These are phyloP conservation scores for Sechiopsis laciniata DNA, from an alignment of 306 rosid genomes.

Conservation along the genomic window DNA sequence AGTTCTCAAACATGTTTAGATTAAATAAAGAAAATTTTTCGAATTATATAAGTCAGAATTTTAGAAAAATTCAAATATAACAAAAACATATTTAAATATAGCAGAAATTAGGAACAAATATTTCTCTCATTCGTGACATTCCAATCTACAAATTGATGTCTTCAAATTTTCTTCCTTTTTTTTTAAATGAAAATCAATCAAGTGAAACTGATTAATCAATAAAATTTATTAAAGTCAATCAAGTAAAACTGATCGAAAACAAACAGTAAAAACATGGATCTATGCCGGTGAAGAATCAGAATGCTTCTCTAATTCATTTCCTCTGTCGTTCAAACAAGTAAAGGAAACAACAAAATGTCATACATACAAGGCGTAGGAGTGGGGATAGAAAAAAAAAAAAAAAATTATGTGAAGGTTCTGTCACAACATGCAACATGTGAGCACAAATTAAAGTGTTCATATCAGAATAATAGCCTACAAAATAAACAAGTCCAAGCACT, in stretches of 20 bases:
- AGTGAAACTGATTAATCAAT: no score
- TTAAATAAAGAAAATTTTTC: no score
- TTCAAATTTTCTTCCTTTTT: no score
- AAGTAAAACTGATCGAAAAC: no score
- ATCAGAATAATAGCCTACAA: constrained; percentile 25
- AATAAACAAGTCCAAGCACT: constrained; percentile 28
- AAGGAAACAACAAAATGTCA: constrained; percentile 26
- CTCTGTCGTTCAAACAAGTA: constrained; percentile 22
- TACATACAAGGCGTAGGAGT: constrained; percentile 30
- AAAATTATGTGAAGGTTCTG: constrained; percentile 4
- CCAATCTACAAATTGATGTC: no score
- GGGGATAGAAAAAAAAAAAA: background rate
- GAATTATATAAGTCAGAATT: no score
- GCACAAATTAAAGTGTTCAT: constrained; percentile 25
- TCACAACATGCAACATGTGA: constrained; percentile 18
- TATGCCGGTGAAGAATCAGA: constrained; percentile 3
- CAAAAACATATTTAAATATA: no score
- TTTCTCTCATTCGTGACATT: no score
- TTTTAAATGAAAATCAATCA: no score
- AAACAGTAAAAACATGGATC: background rate
- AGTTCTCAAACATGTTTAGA: no score
- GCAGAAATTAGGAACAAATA: no score
- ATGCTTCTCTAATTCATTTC: constrained; percentile 30
- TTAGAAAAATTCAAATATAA: no score
- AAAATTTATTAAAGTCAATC: background rate